These are phyloP conservation scores for Aristolochia californica DNA, from an alignment of 164 flowering plant species.

Conservation along the genomic window DNA sequence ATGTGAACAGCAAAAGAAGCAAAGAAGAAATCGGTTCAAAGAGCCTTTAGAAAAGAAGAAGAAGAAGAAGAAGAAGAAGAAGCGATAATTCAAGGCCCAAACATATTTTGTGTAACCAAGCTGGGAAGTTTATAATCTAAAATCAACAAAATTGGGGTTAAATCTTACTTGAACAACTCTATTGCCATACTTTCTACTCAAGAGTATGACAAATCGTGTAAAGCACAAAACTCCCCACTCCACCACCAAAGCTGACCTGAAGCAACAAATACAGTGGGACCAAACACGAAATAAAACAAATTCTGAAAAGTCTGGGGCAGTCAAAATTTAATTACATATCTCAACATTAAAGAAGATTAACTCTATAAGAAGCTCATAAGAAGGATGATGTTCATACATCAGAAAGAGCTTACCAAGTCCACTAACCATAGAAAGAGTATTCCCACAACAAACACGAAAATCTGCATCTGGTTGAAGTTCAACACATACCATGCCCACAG, in stretches of 20 bases:
- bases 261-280: not conserved
- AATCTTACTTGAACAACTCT: conserved; percentile 68
- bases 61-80: too few relatives aligned
- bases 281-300: not conserved
- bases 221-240: conserved; percentile 59
- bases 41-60: too few relatives aligned
- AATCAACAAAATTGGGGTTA: not conserved
- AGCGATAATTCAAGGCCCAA: too few relatives aligned
- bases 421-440: conserved; percentile 59
- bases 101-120: not conserved
- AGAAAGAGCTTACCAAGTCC: conserved; percentile 42
- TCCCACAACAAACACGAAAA: conserved; percentile 52
- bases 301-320: not conserved
- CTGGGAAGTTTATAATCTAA: not conserved
- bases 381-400: not conserved
- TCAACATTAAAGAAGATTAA: too few relatives aligned
- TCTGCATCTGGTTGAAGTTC: conserved; percentile 39
- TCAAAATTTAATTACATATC: not conserved
- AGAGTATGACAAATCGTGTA: conserved; percentile 74
- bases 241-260: conserved; percentile 68
- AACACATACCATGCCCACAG: conserved; percentile 50
- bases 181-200: conserved; percentile 66
- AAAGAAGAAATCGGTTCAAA: not conserved
- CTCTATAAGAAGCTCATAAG: too few relatives aligned
- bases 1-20: too few relatives aligned